These are phyloP conservation scores for Pseudotsuga menziesii DNA, from an alignment of 75 land plant genomes.

Conservation along the genomic window DNA sequence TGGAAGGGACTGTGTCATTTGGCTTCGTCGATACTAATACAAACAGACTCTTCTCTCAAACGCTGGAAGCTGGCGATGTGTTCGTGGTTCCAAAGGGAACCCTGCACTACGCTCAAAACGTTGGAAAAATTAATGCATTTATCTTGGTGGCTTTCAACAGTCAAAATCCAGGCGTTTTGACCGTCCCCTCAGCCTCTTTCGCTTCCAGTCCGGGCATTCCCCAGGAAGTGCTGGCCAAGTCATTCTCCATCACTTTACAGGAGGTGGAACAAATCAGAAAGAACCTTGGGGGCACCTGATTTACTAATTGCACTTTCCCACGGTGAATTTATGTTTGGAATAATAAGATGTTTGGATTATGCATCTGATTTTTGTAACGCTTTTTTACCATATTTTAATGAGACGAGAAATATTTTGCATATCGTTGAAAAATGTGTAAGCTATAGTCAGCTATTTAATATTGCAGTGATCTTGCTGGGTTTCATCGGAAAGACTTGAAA, in stretches of 20 bases:
- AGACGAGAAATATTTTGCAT: too few relatives aligned
- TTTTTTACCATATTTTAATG: too few relatives aligned
- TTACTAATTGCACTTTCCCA: too few relatives aligned
- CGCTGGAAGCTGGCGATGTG: slow-evolving; percentile 20
- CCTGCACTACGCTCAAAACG: slow-evolving; percentile 25
- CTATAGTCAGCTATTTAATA: too few relatives aligned
- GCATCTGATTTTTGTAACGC: too few relatives aligned
- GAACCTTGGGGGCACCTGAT: too few relatives aligned
- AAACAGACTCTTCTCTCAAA: slow-evolving; percentile 18
- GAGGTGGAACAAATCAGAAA: too few relatives aligned
- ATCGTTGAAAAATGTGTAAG: too few relatives aligned
- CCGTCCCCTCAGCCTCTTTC: not conserved
- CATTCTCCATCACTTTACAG: not conserved
- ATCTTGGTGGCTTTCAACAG: not conserved
- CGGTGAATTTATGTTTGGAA: too few relatives aligned
- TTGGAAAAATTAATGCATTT: not conserved
- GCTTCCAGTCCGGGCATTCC: not conserved
- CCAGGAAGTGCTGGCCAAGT: not conserved
- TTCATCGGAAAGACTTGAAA: too few relatives aligned
- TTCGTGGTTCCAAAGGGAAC: slow-evolving; percentile 33
- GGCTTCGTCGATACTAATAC: slow-evolving; percentile 15
- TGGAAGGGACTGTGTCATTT: slow-evolving; percentile 23
- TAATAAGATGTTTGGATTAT: too few relatives aligned
- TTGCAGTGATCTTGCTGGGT: too few relatives aligned
- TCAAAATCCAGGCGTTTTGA: not conserved